Percentiles rank a stretch among this genome's conserved stretches.
phyloP scores from a whole-genome alignment of 441 rosid species.

The Lepidium campestre region DNA sequence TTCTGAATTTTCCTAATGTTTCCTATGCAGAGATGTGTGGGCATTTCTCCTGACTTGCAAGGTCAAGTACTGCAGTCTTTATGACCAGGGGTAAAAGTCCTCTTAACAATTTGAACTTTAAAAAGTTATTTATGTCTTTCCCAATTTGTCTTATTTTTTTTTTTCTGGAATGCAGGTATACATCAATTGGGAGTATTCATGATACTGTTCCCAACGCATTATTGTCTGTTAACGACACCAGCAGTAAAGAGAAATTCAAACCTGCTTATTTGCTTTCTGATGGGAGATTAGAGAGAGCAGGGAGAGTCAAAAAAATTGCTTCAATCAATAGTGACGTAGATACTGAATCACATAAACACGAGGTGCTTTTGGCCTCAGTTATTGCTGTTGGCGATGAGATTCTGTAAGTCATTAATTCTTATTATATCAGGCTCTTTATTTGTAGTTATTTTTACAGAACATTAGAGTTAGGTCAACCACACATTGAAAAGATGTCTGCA shows the following conservation, averaged over 20 bases:
- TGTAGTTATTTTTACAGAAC: not conserved
- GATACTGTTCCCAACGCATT: constrained; percentile 93
- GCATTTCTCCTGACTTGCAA: constrained; percentile 89
- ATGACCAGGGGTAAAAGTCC: constrained; percentile 84
- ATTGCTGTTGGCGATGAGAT: constrained; percentile 97
- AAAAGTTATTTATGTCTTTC: not conserved
- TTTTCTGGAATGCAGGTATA: constrained; percentile 50
- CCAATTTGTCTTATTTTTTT: not conserved
- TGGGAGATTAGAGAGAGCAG: constrained; percentile 96
- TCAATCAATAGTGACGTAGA: constrained; percentile 34
- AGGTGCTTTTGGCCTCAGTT: constrained; percentile 56
- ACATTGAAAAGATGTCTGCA: not conserved
- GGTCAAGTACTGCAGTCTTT: constrained; percentile 94
- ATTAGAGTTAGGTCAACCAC: constrained; percentile 4
- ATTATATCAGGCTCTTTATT: not conserved
- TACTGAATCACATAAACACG: constrained; percentile 35
- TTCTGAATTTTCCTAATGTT: not conserved
- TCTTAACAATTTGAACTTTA: constrained; percentile 16
- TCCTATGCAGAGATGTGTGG: constrained; percentile 90
- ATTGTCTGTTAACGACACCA: constrained; percentile 43
- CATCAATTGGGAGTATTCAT: constrained; percentile 93
- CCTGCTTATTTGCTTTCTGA: constrained; percentile 97
- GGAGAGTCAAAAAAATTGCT: constrained; percentile 66
- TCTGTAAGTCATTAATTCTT: constrained; percentile 63
- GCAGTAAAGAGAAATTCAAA: constrained; percentile 57